These are phyloP conservation scores for Lolium multiflorum DNA, from an alignment of 176 grass and related monocot species.

Conservation along the genomic window DNA sequence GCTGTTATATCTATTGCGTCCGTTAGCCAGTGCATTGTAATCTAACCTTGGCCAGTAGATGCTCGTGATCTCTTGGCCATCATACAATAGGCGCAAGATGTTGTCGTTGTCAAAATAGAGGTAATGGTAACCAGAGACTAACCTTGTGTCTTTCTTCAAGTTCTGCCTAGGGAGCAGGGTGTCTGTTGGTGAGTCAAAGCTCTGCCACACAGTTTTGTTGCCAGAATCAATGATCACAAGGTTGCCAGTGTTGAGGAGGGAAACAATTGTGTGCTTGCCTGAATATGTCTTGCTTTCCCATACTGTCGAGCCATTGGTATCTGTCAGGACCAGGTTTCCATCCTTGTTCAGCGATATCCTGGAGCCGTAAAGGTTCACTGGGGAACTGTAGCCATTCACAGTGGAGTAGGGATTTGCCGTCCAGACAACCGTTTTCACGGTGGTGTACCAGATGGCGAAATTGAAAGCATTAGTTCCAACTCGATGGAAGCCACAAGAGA, in stretches of 20 bases:
- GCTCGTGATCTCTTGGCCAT: conserved; percentile 63
- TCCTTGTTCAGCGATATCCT: conserved; percentile 53
- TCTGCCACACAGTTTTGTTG: conserved; percentile 59
- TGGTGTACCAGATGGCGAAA: conserved; percentile 76
- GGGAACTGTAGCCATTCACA: conserved; percentile 31
- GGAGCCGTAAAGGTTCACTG: conserved; percentile 62
- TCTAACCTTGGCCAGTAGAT: conserved; percentile 73
- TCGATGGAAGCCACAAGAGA: conserved; percentile 58
- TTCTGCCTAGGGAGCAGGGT: conserved; percentile 62
- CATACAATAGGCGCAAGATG: conserved; percentile 55
- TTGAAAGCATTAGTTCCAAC: conserved; percentile 56
- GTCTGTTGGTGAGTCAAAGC: conserved; percentile 62
- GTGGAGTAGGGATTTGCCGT: conserved; percentile 60
- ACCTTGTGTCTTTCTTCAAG: conserved; percentile 58
- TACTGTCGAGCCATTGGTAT: conserved; percentile 61
- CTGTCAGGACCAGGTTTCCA: conserved; percentile 67
- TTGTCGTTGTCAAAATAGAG: conserved; percentile 79
- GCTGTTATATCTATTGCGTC: conserved; percentile 64
- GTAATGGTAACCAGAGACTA: conserved; percentile 58
- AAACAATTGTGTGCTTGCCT: conserved; percentile 44
- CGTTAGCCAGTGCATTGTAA: conserved; percentile 26
- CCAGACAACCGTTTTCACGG: conserved; percentile 61
- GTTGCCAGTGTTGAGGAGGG: conserved; percentile 67
- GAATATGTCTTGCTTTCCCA: conserved; percentile 65
- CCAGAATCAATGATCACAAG: conserved; percentile 54